A percentile compares a stretch with the other conserved stretches of the same genome.
These are phyloP conservation scores for Starmerella sp. DNA, from an alignment of 805 yeast genomes.

Conservation along the genomic window DNA sequence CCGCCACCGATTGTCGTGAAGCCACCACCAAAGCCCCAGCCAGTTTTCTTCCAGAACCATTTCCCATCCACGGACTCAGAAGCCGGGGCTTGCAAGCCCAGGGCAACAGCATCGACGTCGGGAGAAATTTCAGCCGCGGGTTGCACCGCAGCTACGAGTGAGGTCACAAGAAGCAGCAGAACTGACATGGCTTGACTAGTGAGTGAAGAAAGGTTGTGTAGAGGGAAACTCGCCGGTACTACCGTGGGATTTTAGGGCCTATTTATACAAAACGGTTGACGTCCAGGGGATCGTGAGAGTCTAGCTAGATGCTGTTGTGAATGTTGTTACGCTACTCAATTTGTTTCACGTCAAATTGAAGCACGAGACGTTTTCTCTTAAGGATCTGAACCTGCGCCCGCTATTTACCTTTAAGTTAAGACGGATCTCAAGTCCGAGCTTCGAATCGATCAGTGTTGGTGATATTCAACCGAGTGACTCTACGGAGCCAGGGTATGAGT, in stretches of 20 bases:
- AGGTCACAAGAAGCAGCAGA: neutral
- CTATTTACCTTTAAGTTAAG: too few species aligned
- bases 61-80: neutral
- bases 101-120: neutral
- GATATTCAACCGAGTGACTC: too few species aligned
- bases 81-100: neutral
- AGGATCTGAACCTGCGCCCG: too few species aligned
- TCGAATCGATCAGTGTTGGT: too few species aligned
- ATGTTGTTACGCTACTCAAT: neutral
- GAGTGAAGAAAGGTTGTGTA: neutral
- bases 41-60: constrained; percentile 2
- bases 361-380: too few species aligned
- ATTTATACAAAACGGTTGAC: too few species aligned
- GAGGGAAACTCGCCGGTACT: too few species aligned
- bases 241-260: too few species aligned
- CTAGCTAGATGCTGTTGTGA: neutral
- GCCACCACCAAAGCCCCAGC: neutral
- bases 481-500: too few species aligned
- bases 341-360: neutral
- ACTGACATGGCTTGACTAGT: neutral
- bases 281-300: neutral
- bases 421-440: too few species aligned
- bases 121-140: neutral
- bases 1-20: neutral
- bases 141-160: neutral